Percentiles rank a stretch among this genome's conserved stretches.
phyloP scores from a whole-genome alignment of 1,139 yeast species.

The Suhomyces maxii region DNA sequence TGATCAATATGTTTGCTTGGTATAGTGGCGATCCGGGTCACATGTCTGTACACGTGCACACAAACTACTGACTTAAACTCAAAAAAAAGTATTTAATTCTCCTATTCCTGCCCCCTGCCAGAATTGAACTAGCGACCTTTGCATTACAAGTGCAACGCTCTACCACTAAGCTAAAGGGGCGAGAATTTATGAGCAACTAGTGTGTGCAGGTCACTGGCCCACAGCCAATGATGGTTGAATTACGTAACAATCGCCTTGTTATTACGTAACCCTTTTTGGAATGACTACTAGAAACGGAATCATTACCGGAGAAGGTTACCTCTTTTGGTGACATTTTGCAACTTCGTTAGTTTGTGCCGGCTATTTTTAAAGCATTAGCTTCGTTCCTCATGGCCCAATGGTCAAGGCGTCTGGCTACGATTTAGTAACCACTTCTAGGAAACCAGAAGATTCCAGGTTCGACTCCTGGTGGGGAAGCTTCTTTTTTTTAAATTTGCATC shows the following conservation, averaged over 20 bases:
- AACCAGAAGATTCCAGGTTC: slow-evolving; percentile 94
- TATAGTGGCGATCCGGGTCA: slow-evolving; percentile 5
- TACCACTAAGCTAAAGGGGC: slow-evolving; percentile 93
- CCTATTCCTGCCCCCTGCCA: slow-evolving; percentile 69
- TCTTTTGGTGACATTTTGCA: too few relatives aligned
- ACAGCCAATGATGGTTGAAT: too few relatives aligned
- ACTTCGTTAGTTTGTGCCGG: too few relatives aligned
- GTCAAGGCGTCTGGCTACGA: slow-evolving; percentile 60
- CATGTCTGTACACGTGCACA: not conserved
- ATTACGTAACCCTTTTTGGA: too few relatives aligned
- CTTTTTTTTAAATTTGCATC: slow-evolving; percentile 16
- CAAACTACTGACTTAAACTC: not conserved
- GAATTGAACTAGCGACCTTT: slow-evolving; percentile 94
- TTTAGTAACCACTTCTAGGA: slow-evolving; percentile 47
- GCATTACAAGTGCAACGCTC: slow-evolving; percentile 97
- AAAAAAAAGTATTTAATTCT: slow-evolving; percentile 8
- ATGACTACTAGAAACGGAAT: too few relatives aligned
- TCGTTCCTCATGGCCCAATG: slow-evolving; percentile 60
- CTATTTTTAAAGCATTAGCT: slow-evolving; percentile 22
- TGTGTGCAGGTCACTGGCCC: too few relatives aligned
- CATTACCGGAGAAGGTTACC: too few relatives aligned
- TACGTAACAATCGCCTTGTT: too few relatives aligned
- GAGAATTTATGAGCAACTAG: not conserved
- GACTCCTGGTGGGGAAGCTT: slow-evolving; percentile 93
- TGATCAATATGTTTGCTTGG: slow-evolving; percentile 1